Conservation (phyloP, 495 filamentous ascomycete species). For the Pyrenula aspistea region DNA sequence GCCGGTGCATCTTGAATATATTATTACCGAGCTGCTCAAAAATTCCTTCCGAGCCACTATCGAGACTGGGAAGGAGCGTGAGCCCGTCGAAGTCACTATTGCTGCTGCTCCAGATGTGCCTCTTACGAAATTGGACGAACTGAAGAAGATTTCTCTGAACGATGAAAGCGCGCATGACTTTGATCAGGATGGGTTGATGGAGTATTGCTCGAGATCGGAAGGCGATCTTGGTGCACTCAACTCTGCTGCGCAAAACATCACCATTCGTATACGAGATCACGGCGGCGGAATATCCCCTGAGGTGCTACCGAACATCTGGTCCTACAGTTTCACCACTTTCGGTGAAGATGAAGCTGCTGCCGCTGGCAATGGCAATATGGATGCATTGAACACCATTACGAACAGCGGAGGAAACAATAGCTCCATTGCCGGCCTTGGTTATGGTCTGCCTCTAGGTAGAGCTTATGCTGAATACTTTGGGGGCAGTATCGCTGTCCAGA, state of each 20-base stretch:
- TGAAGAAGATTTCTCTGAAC: not conserved
- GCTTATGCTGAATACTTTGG: conserved; percentile 99
- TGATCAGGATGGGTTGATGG: not conserved
- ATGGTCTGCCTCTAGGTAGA: conserved; percentile 80
- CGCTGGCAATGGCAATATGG: conserved; percentile 35
- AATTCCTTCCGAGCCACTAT: conserved; percentile 92
- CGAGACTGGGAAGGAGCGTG: conserved; percentile 63
- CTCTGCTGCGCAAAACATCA: conserved; percentile 67
- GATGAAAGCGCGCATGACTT: not conserved
- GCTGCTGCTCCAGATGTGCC: conserved; percentile 64
- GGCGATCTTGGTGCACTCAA: conserved; percentile 7
- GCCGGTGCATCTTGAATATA: conserved; percentile 93
- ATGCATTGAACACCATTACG: conserved; percentile 63
- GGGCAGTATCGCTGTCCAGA: conserved; percentile 89
- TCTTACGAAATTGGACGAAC: not conserved
- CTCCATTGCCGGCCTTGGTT: conserved; percentile 84
- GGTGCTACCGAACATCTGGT: conserved; percentile 79
- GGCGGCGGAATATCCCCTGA: conserved; percentile 84
- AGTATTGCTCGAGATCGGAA: not conserved
- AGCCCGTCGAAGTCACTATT: conserved; percentile 84
- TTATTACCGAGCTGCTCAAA: conserved; percentile 89
- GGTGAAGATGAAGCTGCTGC: conserved; percentile 42
- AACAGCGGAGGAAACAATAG: conserved; percentile 51
- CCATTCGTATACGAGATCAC: conserved; percentile 89
- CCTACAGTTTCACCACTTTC: conserved; percentile 93